phyloP scores from a whole-genome alignment of 345 rosid genomes.

The Psidium friedrichsthalianum region DNA sequence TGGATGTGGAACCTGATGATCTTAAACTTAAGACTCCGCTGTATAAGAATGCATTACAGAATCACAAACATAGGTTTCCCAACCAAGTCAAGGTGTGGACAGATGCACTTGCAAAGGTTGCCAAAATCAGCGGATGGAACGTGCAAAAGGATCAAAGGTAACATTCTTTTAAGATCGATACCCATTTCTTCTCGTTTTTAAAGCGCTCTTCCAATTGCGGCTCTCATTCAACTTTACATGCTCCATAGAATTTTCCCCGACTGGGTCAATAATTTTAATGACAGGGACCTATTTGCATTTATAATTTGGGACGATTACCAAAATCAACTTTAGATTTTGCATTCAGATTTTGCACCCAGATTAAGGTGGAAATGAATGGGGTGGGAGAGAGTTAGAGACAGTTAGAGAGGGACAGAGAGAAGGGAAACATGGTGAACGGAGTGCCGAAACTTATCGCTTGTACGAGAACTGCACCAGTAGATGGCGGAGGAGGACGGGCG shows the following conservation, averaged over 20 bases:
- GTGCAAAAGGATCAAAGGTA: neutral
- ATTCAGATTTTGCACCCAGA: too few species aligned
- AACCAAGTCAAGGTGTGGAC: neutral
- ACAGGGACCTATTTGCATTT: neutral
- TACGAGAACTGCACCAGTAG: too few species aligned
- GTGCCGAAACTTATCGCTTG: too few species aligned
- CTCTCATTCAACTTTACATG: too few species aligned
- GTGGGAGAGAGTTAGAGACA: neutral
- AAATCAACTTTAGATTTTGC: neutral
- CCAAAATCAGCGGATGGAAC: rapidly evolving
- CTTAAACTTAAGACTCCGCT: neutral
- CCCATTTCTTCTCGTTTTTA: too few species aligned
- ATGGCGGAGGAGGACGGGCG: too few species aligned
- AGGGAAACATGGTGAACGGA: too few species aligned
- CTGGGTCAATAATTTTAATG: too few species aligned
- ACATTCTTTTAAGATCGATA: neutral
- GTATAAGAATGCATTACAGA: neutral
- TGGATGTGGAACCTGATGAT: neutral
- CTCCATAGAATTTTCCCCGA: too few species aligned
- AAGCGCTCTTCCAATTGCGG: neutral
- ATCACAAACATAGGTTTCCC: neutral
- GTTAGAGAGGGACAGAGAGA: neutral
- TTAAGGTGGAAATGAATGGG: too few species aligned
- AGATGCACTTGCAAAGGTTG: neutral
- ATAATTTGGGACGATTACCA: too few species aligned